Percentiles rank a stretch among this genome's conserved stretches.
phyloP scores from a whole-genome alignment of 1,139 yeast genomes.

The Ashbya aceris region DNA sequence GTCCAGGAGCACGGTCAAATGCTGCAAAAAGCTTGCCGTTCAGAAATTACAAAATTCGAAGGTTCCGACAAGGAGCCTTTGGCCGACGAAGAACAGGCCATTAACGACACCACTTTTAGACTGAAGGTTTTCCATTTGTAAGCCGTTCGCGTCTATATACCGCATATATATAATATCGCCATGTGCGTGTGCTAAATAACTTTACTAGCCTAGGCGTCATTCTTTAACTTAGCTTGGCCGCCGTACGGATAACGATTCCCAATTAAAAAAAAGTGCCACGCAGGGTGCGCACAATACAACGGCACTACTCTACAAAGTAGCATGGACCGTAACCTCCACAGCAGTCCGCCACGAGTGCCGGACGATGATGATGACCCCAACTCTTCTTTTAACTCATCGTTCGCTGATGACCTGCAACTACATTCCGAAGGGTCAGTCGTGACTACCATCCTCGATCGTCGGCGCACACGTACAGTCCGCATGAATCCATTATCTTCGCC shows the following conservation, averaged over 20 bases:
- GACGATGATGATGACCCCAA: not conserved
- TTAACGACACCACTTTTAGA: conserved; percentile 75
- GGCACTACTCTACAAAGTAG: too few species aligned
- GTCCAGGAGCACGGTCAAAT: conserved; percentile 57
- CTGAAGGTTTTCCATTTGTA: conserved; percentile 60
- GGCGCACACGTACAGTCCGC: not conserved
- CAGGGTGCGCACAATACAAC: too few species aligned
- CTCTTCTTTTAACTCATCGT: not conserved
- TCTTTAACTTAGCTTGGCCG: too few species aligned
- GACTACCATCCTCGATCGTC: not conserved
- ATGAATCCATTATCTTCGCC: conserved; percentile 5
- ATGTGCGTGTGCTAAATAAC: too few species aligned
- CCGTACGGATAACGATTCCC: too few species aligned
- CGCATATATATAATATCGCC: too few species aligned
- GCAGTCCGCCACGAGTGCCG: conserved; percentile 2
- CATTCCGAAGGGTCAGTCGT: conserved; percentile 3
- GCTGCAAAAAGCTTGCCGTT: conserved; percentile 67
- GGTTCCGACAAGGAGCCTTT: conserved; percentile 40
- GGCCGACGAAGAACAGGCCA: conserved; percentile 84
- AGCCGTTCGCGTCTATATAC: conserved; percentile 1
- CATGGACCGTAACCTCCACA: not conserved
- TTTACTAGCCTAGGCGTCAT: too few species aligned
- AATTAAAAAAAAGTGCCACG: too few species aligned
- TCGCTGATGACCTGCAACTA: not conserved
- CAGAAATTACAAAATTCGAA: conserved; percentile 32